Base-by-base conservation (phyloP, 768 basidiomycete species). In the Hericium rajendrae region DNA sequence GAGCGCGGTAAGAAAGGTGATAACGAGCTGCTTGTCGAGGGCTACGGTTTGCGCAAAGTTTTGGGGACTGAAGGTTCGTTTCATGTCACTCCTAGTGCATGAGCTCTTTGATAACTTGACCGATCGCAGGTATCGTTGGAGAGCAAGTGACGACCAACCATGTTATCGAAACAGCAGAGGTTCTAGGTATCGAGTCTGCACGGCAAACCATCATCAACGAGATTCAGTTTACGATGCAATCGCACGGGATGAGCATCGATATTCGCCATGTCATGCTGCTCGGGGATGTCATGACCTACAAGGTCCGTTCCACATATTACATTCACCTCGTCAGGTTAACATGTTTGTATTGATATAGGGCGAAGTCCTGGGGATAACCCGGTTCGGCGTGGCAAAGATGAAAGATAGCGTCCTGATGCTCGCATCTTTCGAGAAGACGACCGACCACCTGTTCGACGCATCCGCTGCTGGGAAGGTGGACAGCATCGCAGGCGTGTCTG, bases 341-440 rank as follows among this genome's bases (percentile, higher is more conserved):
- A 28, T 38, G 15, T 38, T 50, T 22, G 59, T n/a, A 60, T 13
- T 57, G 38, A 1, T 26, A 22, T 67, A 94, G 91, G 97, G 97
- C 46, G 95, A 98, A 69, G 94, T 98, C 1, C 75, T 99, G 53
- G 97, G 97, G 48, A 98, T 99, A 70, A 99, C 97, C 6, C 89
- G 97, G 28, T 98, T 98, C 71, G 97, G 97, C 67, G 95, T 99
- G 24, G 91, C 94, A 6, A 97, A 97, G 75, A 98, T 98, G 93
- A 98, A 98, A 71, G 97, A 99, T 71, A 93, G 91, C 66, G 94
- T 97, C 1, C 82, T 99, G 65, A 99, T 98, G 97, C 76, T 98
- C 65, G 97, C 97, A 9, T 97, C 93, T 26, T 99, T 99, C 71
- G 97, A 99, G 73, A 98, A 98, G 76, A 98, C 97, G 16, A 99